Evolutionary conservation across 1,284 basidiomycete species (phyloP).

Genomic region (Cryptococcus sp.): DNA sequence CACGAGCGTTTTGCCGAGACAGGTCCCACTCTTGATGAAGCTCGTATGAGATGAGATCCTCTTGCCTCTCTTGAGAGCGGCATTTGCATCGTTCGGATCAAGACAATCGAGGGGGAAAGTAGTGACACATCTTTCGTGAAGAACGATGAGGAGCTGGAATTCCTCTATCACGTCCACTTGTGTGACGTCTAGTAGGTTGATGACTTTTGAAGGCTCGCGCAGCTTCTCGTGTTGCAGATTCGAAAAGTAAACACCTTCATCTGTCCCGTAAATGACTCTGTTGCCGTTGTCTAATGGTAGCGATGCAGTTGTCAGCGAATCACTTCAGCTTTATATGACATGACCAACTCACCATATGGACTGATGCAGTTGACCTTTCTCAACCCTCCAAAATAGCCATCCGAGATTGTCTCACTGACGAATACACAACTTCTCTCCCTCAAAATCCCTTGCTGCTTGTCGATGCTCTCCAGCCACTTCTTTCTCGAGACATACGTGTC

Average conservation of each 20-base stretch:
- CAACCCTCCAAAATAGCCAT: constrained; percentile 79
- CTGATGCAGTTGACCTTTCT: constrained; percentile 92
- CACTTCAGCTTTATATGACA: background rate
- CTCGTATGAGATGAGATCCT: constrained; percentile 94
- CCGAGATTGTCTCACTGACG: constrained; percentile 79
- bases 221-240: constrained; percentile 72
- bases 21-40: constrained; percentile 96
- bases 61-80: constrained; percentile 89
- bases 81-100: constrained; percentile 84
- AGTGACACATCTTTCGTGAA: constrained; percentile 94
- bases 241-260: constrained; percentile 94
- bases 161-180: constrained; percentile 98
- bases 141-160: constrained; percentile 90
- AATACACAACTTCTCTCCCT: constrained; percentile 84
- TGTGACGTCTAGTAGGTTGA: constrained; percentile 83
- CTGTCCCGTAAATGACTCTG: constrained; percentile 91
- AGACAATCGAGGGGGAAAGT: constrained; percentile 95
- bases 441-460: constrained; percentile 83
- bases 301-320: constrained; percentile 1
- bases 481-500: constrained; percentile 79
- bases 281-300: constrained; percentile 69
- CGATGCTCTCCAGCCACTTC: constrained; percentile 94
- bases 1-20: constrained; percentile 89
- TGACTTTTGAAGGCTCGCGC: constrained; percentile 84
- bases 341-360: constrained; percentile 74